A percentile compares a stretch with the other conserved stretches of the same genome.
Evolutionary conservation across 2,329 filamentous ascomycete genomes (phyloP).

Genomic region (Trichoderma harzianum): DNA sequence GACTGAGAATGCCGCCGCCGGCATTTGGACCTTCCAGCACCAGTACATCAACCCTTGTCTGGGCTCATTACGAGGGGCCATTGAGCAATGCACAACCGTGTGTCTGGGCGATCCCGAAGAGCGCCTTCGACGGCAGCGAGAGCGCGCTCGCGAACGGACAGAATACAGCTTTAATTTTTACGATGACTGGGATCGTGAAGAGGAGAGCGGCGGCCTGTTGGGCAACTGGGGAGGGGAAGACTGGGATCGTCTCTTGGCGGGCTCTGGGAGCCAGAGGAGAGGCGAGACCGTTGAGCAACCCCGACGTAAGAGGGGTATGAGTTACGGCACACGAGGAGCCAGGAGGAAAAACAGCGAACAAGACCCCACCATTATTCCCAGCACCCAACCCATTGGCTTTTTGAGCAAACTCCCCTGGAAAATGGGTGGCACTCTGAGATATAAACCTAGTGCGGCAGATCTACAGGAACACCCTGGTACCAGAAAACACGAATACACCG

Average conservation of each 20-base stretch:
- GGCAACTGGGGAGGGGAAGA: conserved; percentile 77
- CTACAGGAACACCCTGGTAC: conserved; percentile 77
- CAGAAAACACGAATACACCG: conserved; percentile 41
- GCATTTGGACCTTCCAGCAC: conserved; percentile 85
- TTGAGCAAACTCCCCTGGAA: conserved; percentile 80
- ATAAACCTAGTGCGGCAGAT: conserved; percentile 87
- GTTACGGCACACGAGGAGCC: conserved; percentile 69
- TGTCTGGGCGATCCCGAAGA: conserved; percentile 73
- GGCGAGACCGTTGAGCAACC: conserved; percentile 57
- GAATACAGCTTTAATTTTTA: conserved; percentile 96
- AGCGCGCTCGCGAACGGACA: conserved; percentile 63
- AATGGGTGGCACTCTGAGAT: conserved; percentile 75
- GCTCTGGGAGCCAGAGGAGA: conserved; percentile 52
- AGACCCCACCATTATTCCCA: conserved; percentile 88
- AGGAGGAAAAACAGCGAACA: conserved; percentile 53
- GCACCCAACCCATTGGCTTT: conserved; percentile 81
- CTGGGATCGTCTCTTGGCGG: conserved; percentile 76
- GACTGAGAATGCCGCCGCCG: conserved; percentile 86
- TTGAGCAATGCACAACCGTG: conserved; percentile 70
- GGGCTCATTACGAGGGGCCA: conserved; percentile 58
- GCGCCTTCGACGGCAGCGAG: conserved; percentile 63
- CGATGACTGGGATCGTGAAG: conserved; percentile 83
- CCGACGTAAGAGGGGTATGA: conserved; percentile 76
- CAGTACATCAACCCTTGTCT: conserved; percentile 82
- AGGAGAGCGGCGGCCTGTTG: conserved; percentile 56